A percentile compares a stretch with the other conserved stretches of the same genome.
phyloP scores from a whole-genome alignment of 306 rosid species.

The Castanopsis chinensis region DNA sequence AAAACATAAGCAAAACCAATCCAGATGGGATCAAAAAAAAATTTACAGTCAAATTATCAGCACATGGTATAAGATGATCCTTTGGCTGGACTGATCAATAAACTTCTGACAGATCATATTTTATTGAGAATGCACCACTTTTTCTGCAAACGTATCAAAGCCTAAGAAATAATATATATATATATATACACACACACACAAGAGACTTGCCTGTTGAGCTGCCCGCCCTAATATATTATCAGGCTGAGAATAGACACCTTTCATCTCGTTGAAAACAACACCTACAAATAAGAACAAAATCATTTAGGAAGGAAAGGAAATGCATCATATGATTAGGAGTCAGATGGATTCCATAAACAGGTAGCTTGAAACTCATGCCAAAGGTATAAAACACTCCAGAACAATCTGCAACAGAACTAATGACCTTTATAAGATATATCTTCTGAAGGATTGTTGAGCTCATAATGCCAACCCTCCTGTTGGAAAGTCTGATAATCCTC shows the following conservation, averaged over 20 bases:
- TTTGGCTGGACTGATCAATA: not conserved
- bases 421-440: constrained; percentile 87
- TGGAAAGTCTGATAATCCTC: constrained; percentile 86
- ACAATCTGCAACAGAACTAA: not conserved
- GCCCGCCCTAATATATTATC: constrained; percentile 83
- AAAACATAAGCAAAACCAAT: too few species aligned
- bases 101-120: not conserved
- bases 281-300: constrained; percentile 47
- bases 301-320: constrained; percentile 8
- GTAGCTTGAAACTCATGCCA: not conserved
- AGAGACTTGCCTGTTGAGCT: constrained; percentile 81
- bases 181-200: not conserved
- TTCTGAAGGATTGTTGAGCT: constrained; percentile 88
- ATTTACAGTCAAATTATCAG: not conserved
- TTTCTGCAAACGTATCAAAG: not conserved
- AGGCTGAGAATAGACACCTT: constrained; percentile 97
- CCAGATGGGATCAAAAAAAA: not conserved
- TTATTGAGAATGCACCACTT: not conserved
- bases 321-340: not conserved
- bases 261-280: constrained; percentile 99
- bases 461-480: constrained; percentile 99
- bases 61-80: not conserved
- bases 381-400: not conserved
- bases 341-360: not conserved
- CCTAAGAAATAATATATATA: not conserved